Percentiles rank a stretch among this genome's conserved stretches.
Conservation (phyloP, 768 basidiomycete species). For the Gymnopilus junonius region DNA sequence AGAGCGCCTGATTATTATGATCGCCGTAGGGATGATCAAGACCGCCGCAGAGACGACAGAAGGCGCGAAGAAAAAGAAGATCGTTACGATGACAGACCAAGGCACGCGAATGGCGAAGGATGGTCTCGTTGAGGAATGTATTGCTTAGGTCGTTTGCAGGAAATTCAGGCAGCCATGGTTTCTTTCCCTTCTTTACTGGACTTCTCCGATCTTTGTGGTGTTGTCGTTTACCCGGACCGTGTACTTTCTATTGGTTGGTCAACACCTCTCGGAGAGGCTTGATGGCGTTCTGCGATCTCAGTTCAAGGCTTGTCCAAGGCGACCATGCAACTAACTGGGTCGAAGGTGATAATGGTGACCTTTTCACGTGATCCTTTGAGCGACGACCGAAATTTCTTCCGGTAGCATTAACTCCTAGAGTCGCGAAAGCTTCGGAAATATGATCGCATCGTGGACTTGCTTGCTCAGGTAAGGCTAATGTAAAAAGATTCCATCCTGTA, state of each 20-base stretch:
- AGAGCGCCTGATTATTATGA: slow-evolving; percentile 88
- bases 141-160: slow-evolving; percentile 36
- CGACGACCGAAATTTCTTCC: neutral
- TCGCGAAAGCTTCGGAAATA: neutral
- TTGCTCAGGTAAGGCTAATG: neutral
- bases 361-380: neutral
- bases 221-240: slow-evolving; percentile 60
- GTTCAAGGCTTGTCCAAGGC: slow-evolving; percentile 16
- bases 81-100: slow-evolving; percentile 77
- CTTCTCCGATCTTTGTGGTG: slow-evolving; percentile 50
- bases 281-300: slow-evolving; percentile 28
- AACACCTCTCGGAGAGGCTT: slow-evolving; percentile 38
- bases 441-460: neutral
- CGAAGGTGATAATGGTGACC: slow-evolving; percentile 14
- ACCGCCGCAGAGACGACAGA: slow-evolving; percentile 73
- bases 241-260: slow-evolving; percentile 55
- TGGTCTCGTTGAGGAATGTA: slow-evolving; percentile 69
- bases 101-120: slow-evolving; percentile 79
- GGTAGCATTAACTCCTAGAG: neutral
- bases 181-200: slow-evolving; percentile 54
- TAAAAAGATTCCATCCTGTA: neutral
- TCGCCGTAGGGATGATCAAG: slow-evolving; percentile 80
- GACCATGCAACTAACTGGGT: slow-evolving; percentile 13
- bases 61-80: slow-evolving; percentile 87
- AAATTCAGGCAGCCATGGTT: slow-evolving; percentile 41